Conservation (phyloP, 352 stramenopile genomes). For the Phytopythium mirpurense region DNA sequence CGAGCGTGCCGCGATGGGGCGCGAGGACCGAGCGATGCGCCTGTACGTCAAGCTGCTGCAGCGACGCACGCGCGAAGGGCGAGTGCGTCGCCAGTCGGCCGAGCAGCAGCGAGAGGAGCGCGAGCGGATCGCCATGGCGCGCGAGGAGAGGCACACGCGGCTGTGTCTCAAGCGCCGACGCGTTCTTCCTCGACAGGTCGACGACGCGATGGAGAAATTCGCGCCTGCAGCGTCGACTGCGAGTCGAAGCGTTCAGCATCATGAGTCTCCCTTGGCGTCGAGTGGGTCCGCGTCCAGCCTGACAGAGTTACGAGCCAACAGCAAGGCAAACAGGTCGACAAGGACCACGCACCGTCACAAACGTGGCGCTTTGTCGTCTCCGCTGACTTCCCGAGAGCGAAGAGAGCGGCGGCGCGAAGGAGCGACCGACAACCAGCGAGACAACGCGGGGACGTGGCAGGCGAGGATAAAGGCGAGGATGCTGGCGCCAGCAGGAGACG, state of each 20-base stretch:
- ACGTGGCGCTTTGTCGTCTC: neutral
- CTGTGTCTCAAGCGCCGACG: constrained; percentile 39
- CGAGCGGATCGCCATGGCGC: constrained; percentile 58
- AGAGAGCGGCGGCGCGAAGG: neutral
- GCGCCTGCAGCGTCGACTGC: neutral
- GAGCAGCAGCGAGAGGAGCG: constrained; percentile 63
- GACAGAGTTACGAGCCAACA: neutral
- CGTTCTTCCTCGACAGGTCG: neutral
- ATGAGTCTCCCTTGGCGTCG: neutral
- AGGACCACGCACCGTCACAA: neutral
- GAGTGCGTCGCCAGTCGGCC: constrained; percentile 31
- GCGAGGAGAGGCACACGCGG: constrained; percentile 59
- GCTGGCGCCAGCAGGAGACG: neutral
- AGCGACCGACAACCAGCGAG: neutral
- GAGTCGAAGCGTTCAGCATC: neutral
- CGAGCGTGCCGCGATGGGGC: constrained; percentile 64
- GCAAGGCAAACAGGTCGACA: neutral
- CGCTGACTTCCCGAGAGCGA: neutral
- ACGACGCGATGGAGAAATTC: neutral
- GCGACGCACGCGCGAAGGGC: constrained; percentile 38
- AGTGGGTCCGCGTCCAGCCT: neutral
- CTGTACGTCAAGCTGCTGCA: constrained; percentile 53
- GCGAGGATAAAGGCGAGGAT: constrained; percentile 3
- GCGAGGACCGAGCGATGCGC: constrained; percentile 57
- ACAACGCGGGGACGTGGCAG: neutral